These are phyloP conservation scores for Rhazya stricta DNA, from an alignment of 257 asterid species.

Conservation along the genomic window DNA sequence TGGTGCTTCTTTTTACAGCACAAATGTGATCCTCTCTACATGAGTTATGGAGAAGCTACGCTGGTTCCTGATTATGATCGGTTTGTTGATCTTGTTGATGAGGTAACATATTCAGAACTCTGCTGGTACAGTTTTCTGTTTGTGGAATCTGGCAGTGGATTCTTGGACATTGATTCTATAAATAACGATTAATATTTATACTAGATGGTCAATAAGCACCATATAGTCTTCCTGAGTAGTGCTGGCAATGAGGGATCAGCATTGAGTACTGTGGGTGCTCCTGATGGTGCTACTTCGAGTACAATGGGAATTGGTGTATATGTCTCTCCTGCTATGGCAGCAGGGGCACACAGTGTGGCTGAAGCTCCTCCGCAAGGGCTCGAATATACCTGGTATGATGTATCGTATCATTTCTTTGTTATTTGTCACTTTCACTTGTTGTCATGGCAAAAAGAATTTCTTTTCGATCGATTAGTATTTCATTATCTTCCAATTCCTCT, in stretches of 20 bases:
- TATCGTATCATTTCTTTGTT: conserved; percentile 11
- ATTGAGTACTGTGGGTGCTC: conserved; percentile 95
- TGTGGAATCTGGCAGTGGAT: not conserved
- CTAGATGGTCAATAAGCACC: conserved; percentile 89
- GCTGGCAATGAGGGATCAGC: conserved; percentile 98
- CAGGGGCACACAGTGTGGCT: conserved; percentile 83
- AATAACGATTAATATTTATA: not conserved
- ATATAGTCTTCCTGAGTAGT: conserved; percentile 78
- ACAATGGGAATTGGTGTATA: conserved; percentile 97
- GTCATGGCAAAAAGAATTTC: not conserved
- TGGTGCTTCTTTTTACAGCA: conserved; percentile 51
- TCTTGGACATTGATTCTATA: not conserved
- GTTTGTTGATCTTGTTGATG: conserved; percentile 90
- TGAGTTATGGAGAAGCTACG: conserved; percentile 96
- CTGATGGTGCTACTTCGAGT: conserved; percentile 97
- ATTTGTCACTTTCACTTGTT: not conserved
- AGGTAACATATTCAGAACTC: conserved; percentile 41
- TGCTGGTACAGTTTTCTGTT: not conserved
- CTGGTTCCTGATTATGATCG: conserved; percentile 96
- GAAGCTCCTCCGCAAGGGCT: conserved; percentile 96
- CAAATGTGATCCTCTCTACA: conserved; percentile 90
- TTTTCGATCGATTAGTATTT: not conserved
- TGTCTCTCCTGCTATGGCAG: conserved; percentile 98
- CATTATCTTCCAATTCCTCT: not conserved
- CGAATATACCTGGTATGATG: conserved; percentile 84